Conservation (phyloP, 225 moss, liverwort and hornwort species). For the Marchantia paleacea region DNA sequence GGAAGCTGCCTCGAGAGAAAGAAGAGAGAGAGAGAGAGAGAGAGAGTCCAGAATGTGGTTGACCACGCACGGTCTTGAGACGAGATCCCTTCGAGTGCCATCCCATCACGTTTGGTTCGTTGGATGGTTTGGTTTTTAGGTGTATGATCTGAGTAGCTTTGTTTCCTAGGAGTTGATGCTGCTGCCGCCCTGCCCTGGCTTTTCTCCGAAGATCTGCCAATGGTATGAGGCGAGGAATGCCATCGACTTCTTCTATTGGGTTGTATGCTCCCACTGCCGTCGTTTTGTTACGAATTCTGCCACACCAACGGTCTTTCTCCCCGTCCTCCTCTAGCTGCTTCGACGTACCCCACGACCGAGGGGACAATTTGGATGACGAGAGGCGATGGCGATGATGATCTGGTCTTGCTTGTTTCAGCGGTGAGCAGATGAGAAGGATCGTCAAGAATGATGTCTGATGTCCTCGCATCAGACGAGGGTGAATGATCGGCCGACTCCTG, state of each 20-base stretch:
- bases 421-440: slow-evolving; percentile 6
- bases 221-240: slow-evolving; percentile 5
- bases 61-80: neutral
- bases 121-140: slow-evolving; percentile 4
- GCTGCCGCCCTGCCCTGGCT: slow-evolving; percentile 1
- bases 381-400: neutral
- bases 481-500: neutral
- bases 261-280: neutral
- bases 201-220: slow-evolving; percentile 1
- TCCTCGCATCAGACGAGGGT: neutral
- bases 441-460: neutral
- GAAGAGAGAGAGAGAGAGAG: slow-evolving; percentile 3
- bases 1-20: neutral
- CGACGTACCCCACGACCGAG: neutral
- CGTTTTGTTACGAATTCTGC: neutral
- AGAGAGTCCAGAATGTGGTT: neutral
- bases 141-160: neutral
- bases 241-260: neutral
- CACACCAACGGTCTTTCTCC: neutral
- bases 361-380: slow-evolving; percentile 11
- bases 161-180: neutral
- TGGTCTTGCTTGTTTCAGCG: neutral
- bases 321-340: neutral
- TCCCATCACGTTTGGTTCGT: slow-evolving; percentile 14
- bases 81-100: slow-evolving; percentile 2